Percentiles rank a stretch among this genome's conserved stretches.
These are phyloP conservation scores for Pseudogymnoascus sp. DNA, from an alignment of 2,329 filamentous ascomycete genomes.

Conservation along the genomic window DNA sequence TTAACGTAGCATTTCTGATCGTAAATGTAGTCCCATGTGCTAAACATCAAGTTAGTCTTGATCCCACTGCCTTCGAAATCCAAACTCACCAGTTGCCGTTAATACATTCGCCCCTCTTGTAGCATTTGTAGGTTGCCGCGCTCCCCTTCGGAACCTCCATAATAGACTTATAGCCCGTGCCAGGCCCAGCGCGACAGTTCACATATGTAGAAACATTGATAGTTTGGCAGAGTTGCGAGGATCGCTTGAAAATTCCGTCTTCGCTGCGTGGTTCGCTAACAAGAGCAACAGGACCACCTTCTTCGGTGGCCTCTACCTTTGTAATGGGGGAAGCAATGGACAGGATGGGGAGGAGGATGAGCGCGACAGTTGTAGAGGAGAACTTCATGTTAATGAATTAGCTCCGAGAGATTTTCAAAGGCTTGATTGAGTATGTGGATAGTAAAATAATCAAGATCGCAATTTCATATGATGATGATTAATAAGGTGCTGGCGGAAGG, in stretches of 20 bases:
- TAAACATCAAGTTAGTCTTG: not conserved
- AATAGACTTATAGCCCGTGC: not conserved
- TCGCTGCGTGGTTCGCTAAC: not conserved
- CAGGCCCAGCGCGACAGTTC: not conserved
- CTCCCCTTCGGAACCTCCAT: too few species aligned
- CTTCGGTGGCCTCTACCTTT: not conserved
- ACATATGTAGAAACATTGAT: not conserved
- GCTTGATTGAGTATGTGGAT: too few species aligned
- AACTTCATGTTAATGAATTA: not conserved
- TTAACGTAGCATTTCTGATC: not conserved
- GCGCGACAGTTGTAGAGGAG: not conserved
- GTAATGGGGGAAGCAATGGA: not conserved
- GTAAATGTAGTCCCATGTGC: not conserved
- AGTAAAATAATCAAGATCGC: not conserved
- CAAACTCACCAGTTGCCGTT: not conserved
- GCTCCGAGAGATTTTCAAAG: not conserved
- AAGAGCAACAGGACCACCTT: not conserved
- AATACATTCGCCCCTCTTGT: not conserved
- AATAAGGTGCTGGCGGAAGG: not conserved
- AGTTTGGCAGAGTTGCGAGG: not conserved
- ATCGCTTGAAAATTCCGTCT: not conserved
- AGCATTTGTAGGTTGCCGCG: too few species aligned
- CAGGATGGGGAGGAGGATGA: not conserved
- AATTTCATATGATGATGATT: not conserved
- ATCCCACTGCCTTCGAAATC: not conserved